A percentile compares a stretch with the other conserved stretches of the same genome.
Evolutionary conservation across 768 basidiomycete species (phyloP).

Genomic region (Hygrocybe coccinea): DNA sequence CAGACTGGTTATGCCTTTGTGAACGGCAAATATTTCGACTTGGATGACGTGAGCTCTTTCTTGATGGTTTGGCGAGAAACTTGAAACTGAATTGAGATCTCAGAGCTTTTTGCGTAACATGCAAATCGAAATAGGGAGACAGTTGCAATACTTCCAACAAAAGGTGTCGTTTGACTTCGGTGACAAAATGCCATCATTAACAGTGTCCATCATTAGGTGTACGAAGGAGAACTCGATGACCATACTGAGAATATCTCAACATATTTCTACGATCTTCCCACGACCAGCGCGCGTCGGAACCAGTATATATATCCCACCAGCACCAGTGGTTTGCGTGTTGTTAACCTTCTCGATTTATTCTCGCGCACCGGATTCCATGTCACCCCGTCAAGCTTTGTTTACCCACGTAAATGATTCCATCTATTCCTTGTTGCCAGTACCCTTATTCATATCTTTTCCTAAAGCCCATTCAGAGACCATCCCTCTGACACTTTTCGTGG

Average conservation of each 20-base stretch:
- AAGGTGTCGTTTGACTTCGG: slow-evolving; percentile 41
- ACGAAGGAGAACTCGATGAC: slow-evolving; percentile 53
- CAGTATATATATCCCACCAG: slow-evolving; percentile 59
- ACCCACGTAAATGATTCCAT: slow-evolving; percentile 24
- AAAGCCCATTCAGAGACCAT: slow-evolving; percentile 31
- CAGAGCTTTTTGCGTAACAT: slow-evolving; percentile 65
- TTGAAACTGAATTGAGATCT: slow-evolving; percentile 1
- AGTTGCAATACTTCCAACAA: slow-evolving; percentile 69
- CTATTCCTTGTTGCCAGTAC: not conserved
- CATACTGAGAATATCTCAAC: slow-evolving; percentile 48
- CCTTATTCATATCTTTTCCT: not conserved
- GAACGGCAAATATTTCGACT: slow-evolving; percentile 75
- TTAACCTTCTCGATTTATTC: slow-evolving; percentile 55
- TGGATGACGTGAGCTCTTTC: slow-evolving; percentile 56
- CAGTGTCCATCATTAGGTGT: slow-evolving; percentile 42
- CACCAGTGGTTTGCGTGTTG: slow-evolving; percentile 43
- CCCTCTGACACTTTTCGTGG: slow-evolving; percentile 53
- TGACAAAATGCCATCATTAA: not conserved
- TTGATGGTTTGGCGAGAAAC: not conserved
- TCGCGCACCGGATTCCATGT: slow-evolving; percentile 40
- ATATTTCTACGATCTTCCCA: slow-evolving; percentile 89
- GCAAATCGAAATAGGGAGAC: slow-evolving; percentile 53
- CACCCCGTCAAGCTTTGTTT: slow-evolving; percentile 49
- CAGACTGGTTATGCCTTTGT: slow-evolving; percentile 70
- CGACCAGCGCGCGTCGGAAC: slow-evolving; percentile 67